phyloP scores from a whole-genome alignment of 345 rosid genomes.

The Melaleuca alternifolia region DNA sequence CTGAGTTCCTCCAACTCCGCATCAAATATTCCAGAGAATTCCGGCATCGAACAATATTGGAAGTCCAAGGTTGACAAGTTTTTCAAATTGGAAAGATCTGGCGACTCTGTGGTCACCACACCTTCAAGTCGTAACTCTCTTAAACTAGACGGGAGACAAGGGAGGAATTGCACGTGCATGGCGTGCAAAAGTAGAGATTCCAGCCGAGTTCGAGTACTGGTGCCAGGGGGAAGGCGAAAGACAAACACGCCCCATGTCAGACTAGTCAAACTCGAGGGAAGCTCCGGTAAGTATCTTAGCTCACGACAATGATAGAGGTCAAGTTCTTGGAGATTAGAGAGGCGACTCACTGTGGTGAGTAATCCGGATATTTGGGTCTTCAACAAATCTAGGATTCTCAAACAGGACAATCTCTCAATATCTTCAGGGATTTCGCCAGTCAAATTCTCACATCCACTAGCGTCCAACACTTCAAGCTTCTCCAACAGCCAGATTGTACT shows the following conservation, averaged over 20 bases:
- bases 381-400: neutral
- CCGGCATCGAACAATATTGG: rapidly evolving
- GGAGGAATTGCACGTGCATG: rapidly evolving
- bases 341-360: neutral
- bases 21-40: too few relatives aligned
- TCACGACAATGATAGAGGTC: neutral
- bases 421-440: neutral
- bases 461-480: neutral
- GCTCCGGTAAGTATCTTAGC: rapidly evolving
- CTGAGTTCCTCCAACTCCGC: too few relatives aligned
- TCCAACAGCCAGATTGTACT: too few relatives aligned
- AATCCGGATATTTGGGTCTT: rapidly evolving
- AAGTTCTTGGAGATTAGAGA: neutral
- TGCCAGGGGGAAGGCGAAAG: too few relatives aligned
- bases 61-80: neutral
- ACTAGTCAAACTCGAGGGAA: neutral
- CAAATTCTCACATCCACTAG: neutral
- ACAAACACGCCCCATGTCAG: neutral
- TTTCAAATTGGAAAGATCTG: rapidly evolving
- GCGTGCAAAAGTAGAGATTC: too few relatives aligned
- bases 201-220: too few relatives aligned
- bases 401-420: neutral
- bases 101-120: rapidly evolving
- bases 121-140: neutral
- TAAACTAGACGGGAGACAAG: rapidly evolving